These are phyloP conservation scores for Metschnikowia kunwiensis DNA, from an alignment of 805 yeast species.

Conservation along the genomic window DNA sequence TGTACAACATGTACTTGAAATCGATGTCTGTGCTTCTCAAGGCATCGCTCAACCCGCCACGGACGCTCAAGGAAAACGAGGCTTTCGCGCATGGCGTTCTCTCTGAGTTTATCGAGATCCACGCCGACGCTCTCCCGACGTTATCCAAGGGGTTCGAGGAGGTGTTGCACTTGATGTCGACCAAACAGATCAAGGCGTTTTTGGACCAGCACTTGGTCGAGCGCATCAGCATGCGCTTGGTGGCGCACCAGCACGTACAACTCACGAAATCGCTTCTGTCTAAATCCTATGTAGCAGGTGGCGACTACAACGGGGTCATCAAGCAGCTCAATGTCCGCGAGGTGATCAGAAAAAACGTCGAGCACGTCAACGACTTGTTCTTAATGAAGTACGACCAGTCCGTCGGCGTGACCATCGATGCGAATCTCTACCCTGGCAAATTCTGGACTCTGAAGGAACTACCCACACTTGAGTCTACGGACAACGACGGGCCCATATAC, in stretches of 20 bases:
- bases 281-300: conserved; percentile 52
- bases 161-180: conserved; percentile 46
- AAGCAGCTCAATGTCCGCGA: conserved; percentile 61
- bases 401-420: conserved; percentile 57
- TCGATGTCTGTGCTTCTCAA: conserved; percentile 49
- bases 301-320: conserved; percentile 55
- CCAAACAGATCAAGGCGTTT: conserved; percentile 54
- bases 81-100: conserved; percentile 50
- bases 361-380: conserved; percentile 79
- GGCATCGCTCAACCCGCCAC: conserved; percentile 37
- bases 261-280: conserved; percentile 45
- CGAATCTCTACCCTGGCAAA: conserved; percentile 27
- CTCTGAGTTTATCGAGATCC: conserved; percentile 62
- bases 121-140: conserved; percentile 78
- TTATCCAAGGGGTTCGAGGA: conserved; percentile 82
- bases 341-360: conserved; percentile 61
- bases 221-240: conserved; percentile 79
- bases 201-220: conserved; percentile 76
- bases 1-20: conserved; percentile 68
- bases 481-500: conserved; percentile 46
- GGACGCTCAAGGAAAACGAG: conserved; percentile 51
- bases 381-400: conserved; percentile 77
- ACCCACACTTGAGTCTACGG: conserved; percentile 5
- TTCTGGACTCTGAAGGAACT: conserved; percentile 28
- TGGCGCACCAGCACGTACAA: conserved; percentile 81